Evolutionary conservation across 768 basidiomycete genomes (phyloP), one percentile per base, ranked within the genome.

Genomic region (Mycena galericulata): DNA sequence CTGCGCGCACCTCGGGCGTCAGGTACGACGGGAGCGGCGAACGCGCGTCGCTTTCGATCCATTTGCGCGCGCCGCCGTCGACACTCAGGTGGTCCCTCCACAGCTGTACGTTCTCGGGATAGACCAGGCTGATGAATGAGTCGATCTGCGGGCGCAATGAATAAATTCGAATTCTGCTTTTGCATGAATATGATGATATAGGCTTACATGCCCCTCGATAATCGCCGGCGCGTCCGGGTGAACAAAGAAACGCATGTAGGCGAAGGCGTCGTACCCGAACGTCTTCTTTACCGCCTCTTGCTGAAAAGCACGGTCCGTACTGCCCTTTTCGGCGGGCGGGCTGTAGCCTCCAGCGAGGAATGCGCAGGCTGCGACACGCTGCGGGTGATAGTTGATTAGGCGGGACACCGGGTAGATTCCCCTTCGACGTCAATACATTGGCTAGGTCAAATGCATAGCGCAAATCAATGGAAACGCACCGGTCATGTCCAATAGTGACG

Each of bases 401-500:
- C 82, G 79, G 11, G 77, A 76, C 9, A 74, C 68, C 18, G 80
- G 32, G 17, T 30, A 56, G 18, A 73, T 70, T 10, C 86, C 86
- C 84, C 86, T 85, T 64, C 11, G 15, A n/a, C n/a, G n/a, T n/a
- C n/a, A 20, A n/a, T n/a, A n/a, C n/a, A n/a, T n/a, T n/a, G 22
- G 5, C 40, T 22, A 60, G 10, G 26, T 49, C 2, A 57, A 34
- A 5, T 22, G 5, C 17, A 45, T 30, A 45, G 29, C 5, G 9
- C 4, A 9, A 20, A 11, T 38, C n/a, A 41, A 36, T 27, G 26
- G 24, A 26, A 26, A 32, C 57, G 24, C 22, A 67, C 65, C 65
- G 84, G 67, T 86, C 85, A 63, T 87, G 85, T 4, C 82, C 84
- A 47, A 87, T 73, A 3, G 70, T 81, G 43, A 86, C 74, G 14